Base-by-base conservation (phyloP, 1,284 basidiomycete species). In the Fomitopsis schrenkii region DNA sequence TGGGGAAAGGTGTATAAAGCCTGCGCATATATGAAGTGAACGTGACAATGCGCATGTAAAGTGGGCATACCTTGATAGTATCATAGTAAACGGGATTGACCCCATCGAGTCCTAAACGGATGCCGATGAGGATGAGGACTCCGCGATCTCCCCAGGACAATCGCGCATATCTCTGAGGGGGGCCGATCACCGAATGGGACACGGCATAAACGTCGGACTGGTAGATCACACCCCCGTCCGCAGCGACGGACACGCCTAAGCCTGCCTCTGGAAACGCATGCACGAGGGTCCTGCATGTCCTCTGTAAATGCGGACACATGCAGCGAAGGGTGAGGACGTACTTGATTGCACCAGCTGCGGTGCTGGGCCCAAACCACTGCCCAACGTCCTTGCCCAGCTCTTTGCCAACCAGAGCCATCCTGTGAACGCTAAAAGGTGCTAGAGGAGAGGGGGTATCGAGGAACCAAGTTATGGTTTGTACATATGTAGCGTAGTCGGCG, bases 311-410 rank as follows among this genome's bases (percentile, higher is more conserved):
- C 35, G 58, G 48, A 28, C 48, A 50, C 56, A 44, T 55, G 22
- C 19, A 38, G 17, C 28, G 5, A 55, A 46, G 22, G 44, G 15
- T 42, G 56, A 62, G 38, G 10, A 76, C 85, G 64, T 71, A 91
- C 90, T 92, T 94, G 78, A 98, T 92, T 15, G 95, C 96, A 40
- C 95, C 95, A 6, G 96, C 95, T 35, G 97, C 97, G 0, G 94
- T 97, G 71, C 94, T 97, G 0, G 97, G 97, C 0, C 97, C 97
- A 70, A 98, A 98, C 97, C 97, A 98, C 74, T 95, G 92, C 2
- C 97, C 97, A 0, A 98, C 91, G 67, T 96, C 94, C 67, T 94
- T 98, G 14, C 97, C 97, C 1, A 98, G 83, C 65, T 95, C 91
- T 72, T 97, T 97, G 3, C 97, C 97, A 10, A 95, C 92, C 17